Conservation (phyloP, 106 monocot genomes). For the Acorus gramineus region DNA sequence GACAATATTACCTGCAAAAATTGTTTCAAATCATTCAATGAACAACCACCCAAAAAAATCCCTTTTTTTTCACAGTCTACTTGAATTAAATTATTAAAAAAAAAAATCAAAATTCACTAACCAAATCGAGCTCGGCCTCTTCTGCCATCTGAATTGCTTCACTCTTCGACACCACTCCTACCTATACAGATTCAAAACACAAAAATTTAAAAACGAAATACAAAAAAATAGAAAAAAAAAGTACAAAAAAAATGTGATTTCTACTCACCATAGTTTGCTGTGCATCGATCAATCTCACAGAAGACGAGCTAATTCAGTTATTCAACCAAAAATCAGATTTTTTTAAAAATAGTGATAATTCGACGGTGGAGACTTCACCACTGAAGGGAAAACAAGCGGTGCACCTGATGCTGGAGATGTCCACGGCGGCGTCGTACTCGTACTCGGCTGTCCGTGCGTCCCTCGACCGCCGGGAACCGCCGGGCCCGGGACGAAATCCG, state of each 20-base stretch:
- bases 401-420: slow-evolving; percentile 43
- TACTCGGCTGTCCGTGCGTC: slow-evolving; percentile 13
- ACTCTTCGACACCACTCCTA: slow-evolving; percentile 36
- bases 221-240: neutral
- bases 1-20: slow-evolving; percentile 75
- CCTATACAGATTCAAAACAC: slow-evolving; percentile 14
- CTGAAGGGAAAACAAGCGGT: neutral
- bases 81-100: neutral
- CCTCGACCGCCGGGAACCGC: slow-evolving; percentile 8
- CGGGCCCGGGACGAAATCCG: slow-evolving; percentile 14
- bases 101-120: slow-evolving; percentile 8
- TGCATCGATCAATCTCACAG: slow-evolving; percentile 61
- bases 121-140: slow-evolving; percentile 40
- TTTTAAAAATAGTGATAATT: neutral
- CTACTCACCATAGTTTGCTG: slow-evolving; percentile 60
- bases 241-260: slow-evolving; percentile 2
- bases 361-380: no score
- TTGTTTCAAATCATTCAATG: no score
- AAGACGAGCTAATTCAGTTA: slow-evolving; percentile 24
- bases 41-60: no score
- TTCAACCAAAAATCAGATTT: neutral
- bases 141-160: slow-evolving; percentile 61
- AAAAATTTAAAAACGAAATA: neutral
- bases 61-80: no score
- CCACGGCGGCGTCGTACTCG: slow-evolving; percentile 51